Evolutionary conservation across 345 rosid genomes (phyloP).

Genomic region (Excoecaria cochinchinensis): DNA sequence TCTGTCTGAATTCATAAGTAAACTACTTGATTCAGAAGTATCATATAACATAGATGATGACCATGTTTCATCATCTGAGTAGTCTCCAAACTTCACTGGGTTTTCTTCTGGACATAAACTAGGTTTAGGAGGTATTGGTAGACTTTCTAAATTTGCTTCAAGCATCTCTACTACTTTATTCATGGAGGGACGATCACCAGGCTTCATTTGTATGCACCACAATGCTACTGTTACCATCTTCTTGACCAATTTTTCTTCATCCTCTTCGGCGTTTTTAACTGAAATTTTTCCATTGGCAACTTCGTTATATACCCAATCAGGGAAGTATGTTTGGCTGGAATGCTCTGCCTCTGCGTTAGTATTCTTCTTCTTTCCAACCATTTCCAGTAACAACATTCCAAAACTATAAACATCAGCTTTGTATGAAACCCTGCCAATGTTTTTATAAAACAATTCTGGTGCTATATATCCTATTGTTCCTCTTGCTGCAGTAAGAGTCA

Average conservation of each 20-base stretch:
- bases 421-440: conserved; percentile 20
- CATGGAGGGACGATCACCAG: conserved; percentile 21
- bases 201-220: conserved; percentile 27
- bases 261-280: not conserved
- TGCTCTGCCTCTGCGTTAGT: not conserved
- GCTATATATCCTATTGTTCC: conserved; percentile 28
- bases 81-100: not conserved
- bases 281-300: conserved; percentile 7
- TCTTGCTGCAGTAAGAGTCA: conserved; percentile 20
- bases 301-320: conserved; percentile 21
- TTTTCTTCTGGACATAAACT: conserved; percentile 3
- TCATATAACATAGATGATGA: conserved; percentile 11
- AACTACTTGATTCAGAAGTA: conserved; percentile 10
- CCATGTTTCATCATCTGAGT: conserved; percentile 9
- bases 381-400: conserved; percentile 26
- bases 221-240: conserved; percentile 19
- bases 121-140: conserved; percentile 22
- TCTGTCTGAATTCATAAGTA: not conserved
- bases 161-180: conserved; percentile 21
- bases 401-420: conserved; percentile 28
- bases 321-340: conserved; percentile 23
- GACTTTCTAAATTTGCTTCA: conserved; percentile 12
- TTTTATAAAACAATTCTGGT: conserved; percentile 22
- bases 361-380: conserved; percentile 21
- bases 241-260: conserved; percentile 10